These are phyloP conservation scores for Apiospora rasikravindrae DNA, from an alignment of 2,329 filamentous ascomycete genomes.

Conservation along the genomic window DNA sequence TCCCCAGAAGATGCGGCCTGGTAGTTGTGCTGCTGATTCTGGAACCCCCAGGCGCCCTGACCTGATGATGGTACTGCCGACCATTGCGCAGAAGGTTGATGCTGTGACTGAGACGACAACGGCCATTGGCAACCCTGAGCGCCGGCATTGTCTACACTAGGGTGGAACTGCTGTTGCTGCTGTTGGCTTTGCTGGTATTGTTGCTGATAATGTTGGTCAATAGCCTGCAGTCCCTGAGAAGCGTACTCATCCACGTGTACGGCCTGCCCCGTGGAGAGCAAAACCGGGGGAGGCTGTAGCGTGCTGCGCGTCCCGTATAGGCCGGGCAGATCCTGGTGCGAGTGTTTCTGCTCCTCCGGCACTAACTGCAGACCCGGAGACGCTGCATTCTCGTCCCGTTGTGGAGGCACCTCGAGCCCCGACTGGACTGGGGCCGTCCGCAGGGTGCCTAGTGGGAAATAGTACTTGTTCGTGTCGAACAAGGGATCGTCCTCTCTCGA, in stretches of 20 bases:
- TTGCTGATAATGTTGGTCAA: slow-evolving; percentile 18
- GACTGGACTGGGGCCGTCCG: slow-evolving; percentile 24
- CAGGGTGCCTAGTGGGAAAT: slow-evolving; percentile 26
- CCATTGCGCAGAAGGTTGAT: neutral
- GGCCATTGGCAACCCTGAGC: neutral
- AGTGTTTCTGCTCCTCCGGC: slow-evolving; percentile 28
- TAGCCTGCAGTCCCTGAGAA: slow-evolving; percentile 26
- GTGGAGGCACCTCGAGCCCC: slow-evolving; percentile 27
- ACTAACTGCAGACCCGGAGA: slow-evolving; percentile 29
- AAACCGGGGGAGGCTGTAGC: neutral
- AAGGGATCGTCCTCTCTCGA: slow-evolving; percentile 24
- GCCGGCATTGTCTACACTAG: neutral
- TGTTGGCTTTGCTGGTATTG: neutral
- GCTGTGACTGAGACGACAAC: neutral
- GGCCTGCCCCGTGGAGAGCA: slow-evolving; percentile 10
- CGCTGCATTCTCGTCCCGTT: slow-evolving; percentile 28
- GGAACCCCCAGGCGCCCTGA: neutral
- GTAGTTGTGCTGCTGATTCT: neutral
- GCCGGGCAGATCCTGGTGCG: slow-evolving; percentile 20
- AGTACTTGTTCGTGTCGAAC: slow-evolving; percentile 30
- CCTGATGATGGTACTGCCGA: neutral
- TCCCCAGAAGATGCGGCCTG: neutral
- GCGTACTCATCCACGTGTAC: slow-evolving; percentile 26
- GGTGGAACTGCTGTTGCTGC: neutral
- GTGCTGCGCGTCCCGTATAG: slow-evolving; percentile 21